Evolutionary conservation across 2,329 filamentous ascomycete genomes (phyloP).

Genomic region (Cordyceps sp.): DNA sequence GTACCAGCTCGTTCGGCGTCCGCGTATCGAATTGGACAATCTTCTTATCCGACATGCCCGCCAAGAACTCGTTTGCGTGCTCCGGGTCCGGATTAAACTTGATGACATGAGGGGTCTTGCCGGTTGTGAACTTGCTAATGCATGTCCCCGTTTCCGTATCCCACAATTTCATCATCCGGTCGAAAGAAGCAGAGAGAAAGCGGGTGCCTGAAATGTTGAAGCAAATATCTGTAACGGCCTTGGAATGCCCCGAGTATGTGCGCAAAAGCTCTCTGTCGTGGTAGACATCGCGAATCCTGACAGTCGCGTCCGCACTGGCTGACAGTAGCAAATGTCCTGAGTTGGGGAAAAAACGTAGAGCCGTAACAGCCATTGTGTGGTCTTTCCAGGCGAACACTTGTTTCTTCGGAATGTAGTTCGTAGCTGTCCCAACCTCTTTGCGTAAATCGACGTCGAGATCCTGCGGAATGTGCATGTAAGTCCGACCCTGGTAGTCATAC

Average conservation of each 20-base stretch:
- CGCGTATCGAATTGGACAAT: constrained; percentile 94
- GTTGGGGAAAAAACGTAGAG: constrained; percentile 73
- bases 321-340: constrained; percentile 82
- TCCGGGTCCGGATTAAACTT: constrained; percentile 75
- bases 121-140: constrained; percentile 74
- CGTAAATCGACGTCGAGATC: constrained; percentile 74
- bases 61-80: constrained; percentile 76
- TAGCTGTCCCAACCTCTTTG: constrained; percentile 63
- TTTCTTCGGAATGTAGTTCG: constrained; percentile 93
- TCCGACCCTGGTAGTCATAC: constrained; percentile 86
- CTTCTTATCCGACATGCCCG: constrained; percentile 97
- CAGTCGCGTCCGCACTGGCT: constrained; percentile 74
- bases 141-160: constrained; percentile 91
- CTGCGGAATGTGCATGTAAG: constrained; percentile 94
- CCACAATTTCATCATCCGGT: constrained; percentile 95
- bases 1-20: constrained; percentile 59
- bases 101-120: constrained; percentile 88
- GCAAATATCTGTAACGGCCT: constrained; percentile 75
- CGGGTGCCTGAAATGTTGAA: constrained; percentile 72
- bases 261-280: constrained; percentile 77
- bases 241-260: constrained; percentile 81
- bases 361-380: constrained; percentile 71
- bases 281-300: constrained; percentile 92
- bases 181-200: constrained; percentile 84
- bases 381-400: constrained; percentile 78